phyloP scores from a whole-genome alignment of 768 basidiomycete genomes.

The Tylopilus vinaceipallidus region DNA sequence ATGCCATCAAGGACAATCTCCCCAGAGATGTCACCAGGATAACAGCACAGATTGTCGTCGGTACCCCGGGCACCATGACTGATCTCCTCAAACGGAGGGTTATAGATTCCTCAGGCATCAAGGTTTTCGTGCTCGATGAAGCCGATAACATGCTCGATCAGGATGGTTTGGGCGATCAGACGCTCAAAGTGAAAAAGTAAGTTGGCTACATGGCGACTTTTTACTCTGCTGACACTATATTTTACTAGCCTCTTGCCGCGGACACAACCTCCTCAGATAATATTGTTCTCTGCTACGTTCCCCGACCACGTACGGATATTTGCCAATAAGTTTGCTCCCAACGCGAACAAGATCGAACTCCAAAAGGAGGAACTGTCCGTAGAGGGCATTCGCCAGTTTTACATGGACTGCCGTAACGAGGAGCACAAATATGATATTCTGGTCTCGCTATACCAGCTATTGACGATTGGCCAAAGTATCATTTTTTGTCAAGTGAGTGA shows the following conservation, averaged over 20 bases:
- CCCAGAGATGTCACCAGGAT: constrained; percentile 63
- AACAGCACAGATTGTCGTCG: constrained; percentile 89
- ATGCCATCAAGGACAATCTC: constrained; percentile 89
- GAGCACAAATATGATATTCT: constrained; percentile 95
- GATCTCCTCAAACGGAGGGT: constrained; percentile 80
- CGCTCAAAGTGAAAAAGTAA: constrained; percentile 90
- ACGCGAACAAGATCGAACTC: constrained; percentile 94
- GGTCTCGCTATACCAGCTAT: constrained; percentile 80
- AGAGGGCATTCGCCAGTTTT: constrained; percentile 94
- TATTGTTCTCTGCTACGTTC: constrained; percentile 98
- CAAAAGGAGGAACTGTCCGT: constrained; percentile 92
- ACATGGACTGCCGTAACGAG: constrained; percentile 92
- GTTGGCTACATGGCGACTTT: constrained; percentile 18
- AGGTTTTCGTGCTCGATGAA: constrained; percentile 95
- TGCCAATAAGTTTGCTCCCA: constrained; percentile 89
- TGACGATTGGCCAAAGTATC: constrained; percentile 97
- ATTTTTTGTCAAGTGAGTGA: constrained; percentile 91
- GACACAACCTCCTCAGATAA: constrained; percentile 66
- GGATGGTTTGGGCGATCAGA: constrained; percentile 92
- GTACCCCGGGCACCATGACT: constrained; percentile 93
- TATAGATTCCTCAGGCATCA: constrained; percentile 76
- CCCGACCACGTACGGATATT: constrained; percentile 91
- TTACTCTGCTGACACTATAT: constrained; percentile 12
- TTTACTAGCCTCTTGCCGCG: constrained; percentile 54
- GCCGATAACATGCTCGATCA: constrained; percentile 99